Evolutionary conservation across 2,329 filamentous ascomycete species (phyloP).

Genomic region (Penicillium concentricum): DNA sequence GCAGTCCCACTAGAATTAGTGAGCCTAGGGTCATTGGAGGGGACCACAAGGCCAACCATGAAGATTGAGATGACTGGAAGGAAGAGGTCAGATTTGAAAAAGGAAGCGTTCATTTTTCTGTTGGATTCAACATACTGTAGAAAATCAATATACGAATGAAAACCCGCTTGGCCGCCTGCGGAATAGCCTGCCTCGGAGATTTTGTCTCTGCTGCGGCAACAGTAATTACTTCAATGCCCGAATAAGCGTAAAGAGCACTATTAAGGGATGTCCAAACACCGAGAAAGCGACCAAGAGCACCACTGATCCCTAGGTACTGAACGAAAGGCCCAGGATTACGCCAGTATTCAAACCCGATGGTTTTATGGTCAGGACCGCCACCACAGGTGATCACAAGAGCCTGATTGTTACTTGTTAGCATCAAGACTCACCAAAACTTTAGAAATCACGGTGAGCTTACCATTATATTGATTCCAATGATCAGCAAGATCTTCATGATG

Average conservation of each 20-base stretch:
- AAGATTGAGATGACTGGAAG: not conserved
- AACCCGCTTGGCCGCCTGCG: conserved; percentile 7
- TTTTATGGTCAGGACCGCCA: conserved; percentile 8
- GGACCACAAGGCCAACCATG: not conserved
- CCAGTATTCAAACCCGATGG: conserved; percentile 13
- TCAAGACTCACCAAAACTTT: not conserved
- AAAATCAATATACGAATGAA: conserved; percentile 10
- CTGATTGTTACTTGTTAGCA: not conserved
- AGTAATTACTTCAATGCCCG: conserved; percentile 9
- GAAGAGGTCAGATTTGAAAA: not conserved
- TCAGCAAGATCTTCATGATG: conserved; percentile 9
- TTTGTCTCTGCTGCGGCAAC: conserved; percentile 11
- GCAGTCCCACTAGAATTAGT: conserved; percentile 5
- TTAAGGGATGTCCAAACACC: conserved; percentile 10
- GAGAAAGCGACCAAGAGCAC: conserved; percentile 8
- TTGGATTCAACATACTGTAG: not conserved
- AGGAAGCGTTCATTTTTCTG: not conserved
- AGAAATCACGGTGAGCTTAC: not conserved
- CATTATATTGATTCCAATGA: conserved; percentile 8
- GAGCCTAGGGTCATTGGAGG: conserved; percentile 5
- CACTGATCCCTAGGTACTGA: conserved; percentile 5
- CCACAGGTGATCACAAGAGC: conserved; percentile 9
- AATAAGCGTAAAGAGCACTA: conserved; percentile 6
- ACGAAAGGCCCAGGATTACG: conserved; percentile 6
- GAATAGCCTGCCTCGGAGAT: conserved; percentile 9